Conservation (phyloP, 2,329 filamentous ascomycete species). For the Beauveria australis region DNA sequence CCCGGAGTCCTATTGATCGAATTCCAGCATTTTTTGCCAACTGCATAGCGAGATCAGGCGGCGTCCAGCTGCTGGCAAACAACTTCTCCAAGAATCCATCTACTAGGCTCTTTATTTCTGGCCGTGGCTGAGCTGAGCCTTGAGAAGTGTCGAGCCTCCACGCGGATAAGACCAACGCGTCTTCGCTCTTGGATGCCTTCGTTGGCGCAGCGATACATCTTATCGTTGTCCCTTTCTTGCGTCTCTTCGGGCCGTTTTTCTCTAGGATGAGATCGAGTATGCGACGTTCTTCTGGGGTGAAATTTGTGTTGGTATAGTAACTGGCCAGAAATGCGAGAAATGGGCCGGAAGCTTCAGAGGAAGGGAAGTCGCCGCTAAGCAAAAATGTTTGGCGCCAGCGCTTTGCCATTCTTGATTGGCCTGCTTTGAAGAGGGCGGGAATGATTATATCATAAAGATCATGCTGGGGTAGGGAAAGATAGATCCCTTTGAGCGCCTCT, state of each 20-base stretch:
- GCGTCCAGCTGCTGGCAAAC: conserved; percentile 66
- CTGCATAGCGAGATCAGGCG: conserved; percentile 62
- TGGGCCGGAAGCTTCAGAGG: conserved; percentile 30
- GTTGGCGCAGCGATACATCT: neutral
- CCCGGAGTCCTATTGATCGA: conserved; percentile 62
- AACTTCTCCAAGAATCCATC: conserved; percentile 35
- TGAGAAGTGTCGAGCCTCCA: neutral
- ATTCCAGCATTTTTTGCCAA: conserved; percentile 65
- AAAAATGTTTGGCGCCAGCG: conserved; percentile 40
- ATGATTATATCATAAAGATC: conserved; percentile 43
- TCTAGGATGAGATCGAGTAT: neutral
- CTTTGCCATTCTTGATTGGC: conserved; percentile 34
- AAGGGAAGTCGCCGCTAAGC: conserved; percentile 33
- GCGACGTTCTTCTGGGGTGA: conserved; percentile 30
- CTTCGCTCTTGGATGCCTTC: too few relatives aligned
- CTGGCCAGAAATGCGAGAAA: conserved; percentile 40
- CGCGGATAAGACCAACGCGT: neutral
- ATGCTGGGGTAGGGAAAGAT: conserved; percentile 34
- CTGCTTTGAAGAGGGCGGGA: conserved; percentile 41
- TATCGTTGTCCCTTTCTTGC: neutral
- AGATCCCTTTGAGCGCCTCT: conserved; percentile 35
- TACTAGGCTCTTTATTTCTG: conserved; percentile 10
- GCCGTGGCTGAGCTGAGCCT: neutral
- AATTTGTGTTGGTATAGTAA: conserved; percentile 34
- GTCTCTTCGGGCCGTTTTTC: neutral